Evolutionary conservation across 1,139 yeast species (phyloP), one percentile per base, ranked within the genome.

Genomic region (Suhomyces yuchorum): DNA sequence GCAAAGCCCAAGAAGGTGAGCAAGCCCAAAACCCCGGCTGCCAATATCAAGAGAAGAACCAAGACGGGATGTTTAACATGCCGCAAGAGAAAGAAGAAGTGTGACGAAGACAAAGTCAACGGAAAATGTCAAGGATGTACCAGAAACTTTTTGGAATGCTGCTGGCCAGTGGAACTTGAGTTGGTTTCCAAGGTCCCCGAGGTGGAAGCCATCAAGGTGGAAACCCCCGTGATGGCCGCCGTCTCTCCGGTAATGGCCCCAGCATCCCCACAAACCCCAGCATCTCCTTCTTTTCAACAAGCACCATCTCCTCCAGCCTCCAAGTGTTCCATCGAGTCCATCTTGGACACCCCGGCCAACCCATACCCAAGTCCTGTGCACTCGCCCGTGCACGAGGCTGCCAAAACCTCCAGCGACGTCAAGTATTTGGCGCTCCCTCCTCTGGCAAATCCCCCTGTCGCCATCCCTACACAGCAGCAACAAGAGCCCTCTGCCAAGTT

Each of bases 41-140:
- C 58, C 40, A 51, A 54, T 17, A 44, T 48, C 37, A 73, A 74
- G 63, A 64, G 81, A 55, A 68, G 87, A 58, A 85, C 92, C 3
- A 76, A 87, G 62, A 84, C 92, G 0, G 93, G 93, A 1, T 86
- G 93, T 60, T 63, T 85, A 48, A 86, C 92, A 0, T 86, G 93
- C 60, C 72, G 92, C 38, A 80, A 81, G 57, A 71, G 92, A 58
- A 71, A 91, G 51, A 85, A 86, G 55, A 81, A 81, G 62, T 86
- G 93, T 67, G 93, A 85, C 61, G 93, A 86, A 65, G 68, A 70
- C 46, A 67, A 61, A 32, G 70, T 68, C 12, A 70, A 70, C 50
- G 80, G 80, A 3, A 75, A 75, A 58, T 75, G 80, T 57, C 77
- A 74, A 55, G 79, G 72, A 3, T 75, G 80, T 51, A 68, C 75